Percentiles rank a stretch among this genome's conserved stretches.
Evolutionary conservation across 495 filamentous ascomycete species (phyloP).

Genomic region (Xylaria castorea): DNA sequence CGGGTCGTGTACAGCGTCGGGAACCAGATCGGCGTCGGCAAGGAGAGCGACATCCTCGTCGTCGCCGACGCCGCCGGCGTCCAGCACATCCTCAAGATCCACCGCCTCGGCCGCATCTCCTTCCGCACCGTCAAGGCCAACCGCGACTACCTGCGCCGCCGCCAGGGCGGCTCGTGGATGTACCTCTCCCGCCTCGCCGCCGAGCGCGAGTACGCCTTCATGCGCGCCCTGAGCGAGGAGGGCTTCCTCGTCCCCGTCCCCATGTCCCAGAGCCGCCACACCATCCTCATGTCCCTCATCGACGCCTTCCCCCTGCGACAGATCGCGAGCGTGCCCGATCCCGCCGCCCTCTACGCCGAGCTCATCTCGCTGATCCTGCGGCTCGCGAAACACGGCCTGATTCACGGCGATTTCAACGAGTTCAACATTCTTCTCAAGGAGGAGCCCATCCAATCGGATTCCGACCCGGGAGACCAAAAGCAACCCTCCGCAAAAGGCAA

Average conservation of each 20-base stretch:
- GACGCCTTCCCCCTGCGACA: constrained; percentile 90
- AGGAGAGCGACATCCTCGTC: constrained; percentile 95
- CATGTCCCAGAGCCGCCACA: constrained; percentile 86
- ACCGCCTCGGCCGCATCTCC: constrained; percentile 92
- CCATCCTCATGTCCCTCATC: constrained; percentile 90
- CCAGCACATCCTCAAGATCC: constrained; percentile 87
- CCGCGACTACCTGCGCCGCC: constrained; percentile 90
- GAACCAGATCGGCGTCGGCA: constrained; percentile 94
- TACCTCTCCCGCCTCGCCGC: constrained; percentile 94
- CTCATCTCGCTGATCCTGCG: constrained; percentile 85
- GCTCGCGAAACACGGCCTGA: constrained; percentile 86
- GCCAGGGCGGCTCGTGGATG: constrained; percentile 85
- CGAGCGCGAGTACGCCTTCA: constrained; percentile 90
- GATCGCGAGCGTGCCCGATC: constrained; percentile 77
- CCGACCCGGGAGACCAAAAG: constrained; percentile 38
- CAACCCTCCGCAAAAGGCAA: constrained; percentile 36
- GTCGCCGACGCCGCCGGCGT: constrained; percentile 71
- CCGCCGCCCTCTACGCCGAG: constrained; percentile 81
- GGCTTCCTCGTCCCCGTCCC: constrained; percentile 90
- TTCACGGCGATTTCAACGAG: constrained; percentile 99
- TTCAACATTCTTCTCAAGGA: constrained; percentile 97
- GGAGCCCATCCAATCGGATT: constrained; percentile 37
- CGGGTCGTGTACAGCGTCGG: constrained; percentile 87
- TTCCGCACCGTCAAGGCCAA: constrained; percentile 96
- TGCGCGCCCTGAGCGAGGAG: constrained; percentile 81